Evolutionary conservation across 2,329 filamentous ascomycete species (phyloP).

Genomic region (Ceratocystis ficicola): DNA sequence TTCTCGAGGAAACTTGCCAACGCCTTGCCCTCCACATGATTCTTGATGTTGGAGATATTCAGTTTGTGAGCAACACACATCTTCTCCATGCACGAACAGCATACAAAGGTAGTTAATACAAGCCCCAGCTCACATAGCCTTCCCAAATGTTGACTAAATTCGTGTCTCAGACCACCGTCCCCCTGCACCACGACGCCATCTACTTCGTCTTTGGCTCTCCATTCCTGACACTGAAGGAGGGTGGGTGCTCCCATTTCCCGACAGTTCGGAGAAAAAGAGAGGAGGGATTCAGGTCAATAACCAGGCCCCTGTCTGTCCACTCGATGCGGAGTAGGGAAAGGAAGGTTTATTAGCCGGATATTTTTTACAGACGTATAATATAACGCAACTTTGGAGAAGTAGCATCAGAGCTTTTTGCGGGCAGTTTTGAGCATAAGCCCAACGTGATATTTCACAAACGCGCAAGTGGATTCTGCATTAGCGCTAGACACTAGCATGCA

Average conservation of each 20-base stretch:
- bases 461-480: too few relatives aligned
- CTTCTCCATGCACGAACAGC: conserved; percentile 70
- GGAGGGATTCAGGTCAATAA: conserved; percentile 83
- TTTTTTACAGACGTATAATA: not conserved
- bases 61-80: conserved; percentile 71
- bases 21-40: conserved; percentile 69
- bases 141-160: not conserved
- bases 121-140: not conserved
- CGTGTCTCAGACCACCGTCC: conserved; percentile 40
- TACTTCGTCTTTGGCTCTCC: conserved; percentile 75
- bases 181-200: conserved; percentile 58
- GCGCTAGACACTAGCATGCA: too few relatives aligned
- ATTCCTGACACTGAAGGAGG: conserved; percentile 73
- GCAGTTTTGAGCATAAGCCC: not conserved
- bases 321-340: conserved; percentile 57
- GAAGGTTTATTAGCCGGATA: not conserved
- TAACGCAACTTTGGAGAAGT: not conserved
- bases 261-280: conserved; percentile 72
- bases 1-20: conserved; percentile 58
- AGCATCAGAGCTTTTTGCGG: not conserved
- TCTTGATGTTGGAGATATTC: conserved; percentile 75
- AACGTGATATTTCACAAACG: too few relatives aligned
- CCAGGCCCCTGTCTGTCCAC: conserved; percentile 57
- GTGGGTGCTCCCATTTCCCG: conserved; percentile 72
- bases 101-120: conserved; percentile 41